These are phyloP conservation scores for Verticillium tricorpus DNA, from an alignment of 2,329 filamentous ascomycete genomes.

Conservation along the genomic window DNA sequence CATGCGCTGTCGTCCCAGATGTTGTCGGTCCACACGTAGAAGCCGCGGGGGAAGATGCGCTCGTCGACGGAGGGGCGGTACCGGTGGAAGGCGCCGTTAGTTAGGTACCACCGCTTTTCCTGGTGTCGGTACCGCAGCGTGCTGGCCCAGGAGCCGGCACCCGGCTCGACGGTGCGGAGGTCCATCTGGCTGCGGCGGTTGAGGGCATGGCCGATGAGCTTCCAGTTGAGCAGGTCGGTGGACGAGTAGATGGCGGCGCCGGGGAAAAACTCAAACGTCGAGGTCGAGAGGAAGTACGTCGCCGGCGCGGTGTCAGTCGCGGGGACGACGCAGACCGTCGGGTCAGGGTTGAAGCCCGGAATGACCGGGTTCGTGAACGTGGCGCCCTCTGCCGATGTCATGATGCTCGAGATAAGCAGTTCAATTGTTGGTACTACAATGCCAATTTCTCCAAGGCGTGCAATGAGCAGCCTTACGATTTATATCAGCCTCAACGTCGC, in stretches of 20 bases:
- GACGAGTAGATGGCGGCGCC: conserved; percentile 58
- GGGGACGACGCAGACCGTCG: conserved; percentile 38
- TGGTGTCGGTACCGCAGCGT: conserved; percentile 38
- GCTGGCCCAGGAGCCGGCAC: conserved; percentile 43
- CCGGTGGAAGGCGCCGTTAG: conserved; percentile 38
- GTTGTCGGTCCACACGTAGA: conserved; percentile 47
- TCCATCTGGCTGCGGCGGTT: conserved; percentile 46
- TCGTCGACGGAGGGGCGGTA: conserved; percentile 36
- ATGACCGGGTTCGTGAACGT: conserved; percentile 49
- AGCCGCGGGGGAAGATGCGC: conserved; percentile 46
- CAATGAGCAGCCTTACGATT: not conserved
- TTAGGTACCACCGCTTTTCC: conserved; percentile 39
- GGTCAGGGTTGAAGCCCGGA: conserved; percentile 58
- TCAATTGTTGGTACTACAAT: not conserved
- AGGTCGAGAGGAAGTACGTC: conserved; percentile 54
- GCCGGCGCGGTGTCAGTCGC: conserved; percentile 20
- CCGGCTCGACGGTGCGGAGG: conserved; percentile 46
- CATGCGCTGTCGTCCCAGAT: conserved; percentile 47
- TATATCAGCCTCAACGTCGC: not conserved
- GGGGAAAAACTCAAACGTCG: conserved; percentile 59
- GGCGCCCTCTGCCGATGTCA: not conserved
- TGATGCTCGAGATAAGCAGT: not conserved
- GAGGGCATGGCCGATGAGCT: conserved; percentile 47
- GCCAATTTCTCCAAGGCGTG: not conserved
- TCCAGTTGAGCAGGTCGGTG: conserved; percentile 46